These are phyloP conservation scores for Alnus glutinosa DNA, from an alignment of 306 rosid genomes.

Conservation along the genomic window DNA sequence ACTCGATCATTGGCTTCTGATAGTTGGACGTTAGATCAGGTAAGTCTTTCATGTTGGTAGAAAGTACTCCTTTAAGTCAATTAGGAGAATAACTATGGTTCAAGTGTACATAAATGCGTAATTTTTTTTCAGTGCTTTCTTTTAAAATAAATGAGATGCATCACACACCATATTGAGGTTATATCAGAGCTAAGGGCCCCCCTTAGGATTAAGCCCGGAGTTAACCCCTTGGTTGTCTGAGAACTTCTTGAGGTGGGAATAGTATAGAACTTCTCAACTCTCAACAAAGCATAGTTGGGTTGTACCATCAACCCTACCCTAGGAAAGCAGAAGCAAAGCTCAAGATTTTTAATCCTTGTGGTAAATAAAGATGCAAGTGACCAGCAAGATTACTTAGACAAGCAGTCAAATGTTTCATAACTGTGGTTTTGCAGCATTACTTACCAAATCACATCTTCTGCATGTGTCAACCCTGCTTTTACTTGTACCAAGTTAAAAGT, in stretches of 20 bases:
- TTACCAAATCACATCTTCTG: background rate
- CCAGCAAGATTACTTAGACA: background rate
- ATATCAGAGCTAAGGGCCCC: background rate
- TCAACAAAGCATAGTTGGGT: background rate
- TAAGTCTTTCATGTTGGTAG: conserved; percentile 40
- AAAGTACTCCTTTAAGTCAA: conserved; percentile 12
- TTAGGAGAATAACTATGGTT: conserved; percentile 3
- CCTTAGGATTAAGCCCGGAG: background rate
- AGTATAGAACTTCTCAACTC: background rate
- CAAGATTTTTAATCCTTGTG: background rate
- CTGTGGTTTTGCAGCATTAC: background rate
- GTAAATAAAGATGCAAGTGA: background rate
- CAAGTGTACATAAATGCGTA: background rate
- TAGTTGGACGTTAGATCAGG: conserved; percentile 65
- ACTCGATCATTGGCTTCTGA: conserved; percentile 79
- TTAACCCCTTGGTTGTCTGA: background rate
- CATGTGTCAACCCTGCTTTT: background rate
- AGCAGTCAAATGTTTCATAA: background rate
- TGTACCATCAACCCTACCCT: background rate
- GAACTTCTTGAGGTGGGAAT: background rate
- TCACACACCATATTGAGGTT: background rate
- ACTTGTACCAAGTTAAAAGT: background rate
- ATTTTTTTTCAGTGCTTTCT: background rate
- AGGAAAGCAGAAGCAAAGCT: background rate
- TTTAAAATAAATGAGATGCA: background rate